Conservation (phyloP, 2,329 filamentous ascomycete genomes). For the Pseudogymnoascus sp. region DNA sequence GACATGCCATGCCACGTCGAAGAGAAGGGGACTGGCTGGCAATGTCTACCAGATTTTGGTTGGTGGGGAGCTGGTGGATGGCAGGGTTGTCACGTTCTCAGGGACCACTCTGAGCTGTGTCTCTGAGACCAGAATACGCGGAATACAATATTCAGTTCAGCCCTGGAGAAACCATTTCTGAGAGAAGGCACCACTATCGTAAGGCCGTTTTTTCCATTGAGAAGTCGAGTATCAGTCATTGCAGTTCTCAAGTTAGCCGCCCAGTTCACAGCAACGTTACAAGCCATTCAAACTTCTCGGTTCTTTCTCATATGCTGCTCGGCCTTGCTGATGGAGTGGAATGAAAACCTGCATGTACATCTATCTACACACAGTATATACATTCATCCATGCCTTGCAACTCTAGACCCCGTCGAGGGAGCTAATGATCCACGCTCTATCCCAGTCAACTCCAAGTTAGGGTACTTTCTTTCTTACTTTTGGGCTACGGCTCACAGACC, state of each 20-base stretch:
- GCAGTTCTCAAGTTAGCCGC: not conserved
- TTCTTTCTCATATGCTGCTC: conserved; percentile 7
- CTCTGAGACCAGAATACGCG: conserved; percentile 1
- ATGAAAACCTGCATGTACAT: conserved; percentile 7
- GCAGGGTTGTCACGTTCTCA: not conserved
- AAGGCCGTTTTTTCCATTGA: not conserved
- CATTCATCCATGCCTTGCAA: not conserved
- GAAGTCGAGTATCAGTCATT: not conserved
- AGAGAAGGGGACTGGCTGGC: conserved; percentile 1
- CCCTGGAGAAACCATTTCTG: not conserved
- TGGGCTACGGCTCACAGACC: conserved; percentile 8
- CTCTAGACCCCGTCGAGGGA: not conserved
- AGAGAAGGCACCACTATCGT: not conserved
- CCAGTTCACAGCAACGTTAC: not conserved
- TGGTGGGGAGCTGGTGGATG: not conserved
- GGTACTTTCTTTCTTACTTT: not conserved
- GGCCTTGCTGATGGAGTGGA: not conserved
- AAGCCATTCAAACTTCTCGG: not conserved
- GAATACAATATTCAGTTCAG: not conserved
- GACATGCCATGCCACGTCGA: conserved; percentile 1
- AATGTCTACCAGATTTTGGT: not conserved
- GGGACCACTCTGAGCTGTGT: not conserved
- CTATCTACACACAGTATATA: not conserved
- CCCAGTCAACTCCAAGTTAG: not conserved
- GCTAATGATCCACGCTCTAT: conserved; percentile 5